These are phyloP conservation scores for Lactifluus piperatus DNA, from an alignment of 768 basidiomycete genomes.

Conservation along the genomic window DNA sequence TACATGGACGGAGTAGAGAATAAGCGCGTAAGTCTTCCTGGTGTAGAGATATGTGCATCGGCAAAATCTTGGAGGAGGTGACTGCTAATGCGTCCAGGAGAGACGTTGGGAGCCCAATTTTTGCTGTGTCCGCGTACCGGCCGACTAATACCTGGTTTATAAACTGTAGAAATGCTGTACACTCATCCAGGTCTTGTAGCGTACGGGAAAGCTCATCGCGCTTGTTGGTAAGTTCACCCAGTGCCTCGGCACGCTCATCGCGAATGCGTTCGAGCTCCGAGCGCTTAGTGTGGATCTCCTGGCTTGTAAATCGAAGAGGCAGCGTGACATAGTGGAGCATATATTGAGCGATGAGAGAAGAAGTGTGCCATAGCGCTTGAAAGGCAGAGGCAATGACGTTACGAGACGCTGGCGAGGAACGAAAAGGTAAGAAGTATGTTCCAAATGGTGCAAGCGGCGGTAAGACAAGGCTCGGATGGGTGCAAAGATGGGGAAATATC, in stretches of 20 bases:
- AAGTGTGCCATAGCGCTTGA: slow-evolving; percentile 3
- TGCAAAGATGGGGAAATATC: slow-evolving; percentile 22
- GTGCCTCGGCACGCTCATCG: slow-evolving; percentile 55
- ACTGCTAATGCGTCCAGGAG: neutral
- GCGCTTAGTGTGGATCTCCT: slow-evolving; percentile 60
- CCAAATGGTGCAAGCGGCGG: slow-evolving; percentile 11
- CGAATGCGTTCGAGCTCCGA: slow-evolving; percentile 52
- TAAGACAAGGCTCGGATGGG: slow-evolving; percentile 16
- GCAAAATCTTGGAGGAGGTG: slow-evolving; percentile 15
- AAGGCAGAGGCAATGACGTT: slow-evolving; percentile 15
- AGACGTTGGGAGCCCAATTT: neutral
- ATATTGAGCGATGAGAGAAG: slow-evolving; percentile 15
- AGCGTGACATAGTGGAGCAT: slow-evolving; percentile 30
- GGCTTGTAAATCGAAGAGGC: slow-evolving; percentile 53
- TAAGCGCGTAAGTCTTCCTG: slow-evolving; percentile 23
- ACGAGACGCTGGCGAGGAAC: slow-evolving; percentile 14
- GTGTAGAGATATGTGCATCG: slow-evolving; percentile 16
- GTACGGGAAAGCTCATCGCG: slow-evolving; percentile 37
- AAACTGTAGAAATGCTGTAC: slow-evolving; percentile 5
- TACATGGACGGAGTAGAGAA: slow-evolving; percentile 56
- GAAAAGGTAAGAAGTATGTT: slow-evolving; percentile 5
- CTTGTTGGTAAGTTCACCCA: slow-evolving; percentile 54
- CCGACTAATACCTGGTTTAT: slow-evolving; percentile 10
- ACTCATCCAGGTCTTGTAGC: slow-evolving; percentile 21
- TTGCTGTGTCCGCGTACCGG: slow-evolving; percentile 6